Evolutionary conservation across 192 early-diverging fungal species (phyloP).

Genomic region (Backusella mclennaniae): DNA sequence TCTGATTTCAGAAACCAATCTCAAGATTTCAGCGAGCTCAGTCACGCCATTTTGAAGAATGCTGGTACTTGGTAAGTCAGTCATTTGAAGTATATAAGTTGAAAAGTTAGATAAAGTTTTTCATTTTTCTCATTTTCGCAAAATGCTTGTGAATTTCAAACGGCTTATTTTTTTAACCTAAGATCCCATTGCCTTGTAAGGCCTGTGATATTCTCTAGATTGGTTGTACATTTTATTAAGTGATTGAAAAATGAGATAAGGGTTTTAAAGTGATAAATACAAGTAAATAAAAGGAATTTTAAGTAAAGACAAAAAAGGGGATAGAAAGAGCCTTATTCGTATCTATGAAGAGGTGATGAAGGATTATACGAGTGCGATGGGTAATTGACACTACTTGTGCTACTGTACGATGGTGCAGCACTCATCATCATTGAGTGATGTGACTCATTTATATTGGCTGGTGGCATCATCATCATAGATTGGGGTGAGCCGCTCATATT

Average conservation of each 20-base stretch:
- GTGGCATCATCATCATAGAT: background rate
- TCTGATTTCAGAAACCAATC: too few relatives aligned
- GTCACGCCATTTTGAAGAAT: too few relatives aligned
- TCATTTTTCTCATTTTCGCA: too few relatives aligned
- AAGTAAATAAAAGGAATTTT: background rate
- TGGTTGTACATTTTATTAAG: background rate
- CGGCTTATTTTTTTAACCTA: too few relatives aligned
- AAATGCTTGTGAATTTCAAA: too few relatives aligned
- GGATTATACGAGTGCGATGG: constrained; percentile 1
- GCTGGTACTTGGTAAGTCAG: too few relatives aligned
- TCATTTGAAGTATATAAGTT: too few relatives aligned
- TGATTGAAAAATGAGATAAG: background rate
- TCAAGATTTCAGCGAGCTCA: too few relatives aligned
- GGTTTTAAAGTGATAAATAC: background rate
- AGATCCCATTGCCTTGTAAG: too few relatives aligned
- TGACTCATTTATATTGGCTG: background rate
- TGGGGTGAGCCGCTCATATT: background rate
- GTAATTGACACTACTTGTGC: background rate
- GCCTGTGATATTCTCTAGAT: background rate
- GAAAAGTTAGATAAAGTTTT: too few relatives aligned
- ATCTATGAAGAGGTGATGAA: constrained; percentile 2
- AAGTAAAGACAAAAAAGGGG: background rate
- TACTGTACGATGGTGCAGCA: background rate
- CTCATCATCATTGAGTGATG: background rate
- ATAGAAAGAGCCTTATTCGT: background rate